phyloP scores from a whole-genome alignment of 192 early-diverging fungal genomes.

The Coemansia sp. region DNA sequence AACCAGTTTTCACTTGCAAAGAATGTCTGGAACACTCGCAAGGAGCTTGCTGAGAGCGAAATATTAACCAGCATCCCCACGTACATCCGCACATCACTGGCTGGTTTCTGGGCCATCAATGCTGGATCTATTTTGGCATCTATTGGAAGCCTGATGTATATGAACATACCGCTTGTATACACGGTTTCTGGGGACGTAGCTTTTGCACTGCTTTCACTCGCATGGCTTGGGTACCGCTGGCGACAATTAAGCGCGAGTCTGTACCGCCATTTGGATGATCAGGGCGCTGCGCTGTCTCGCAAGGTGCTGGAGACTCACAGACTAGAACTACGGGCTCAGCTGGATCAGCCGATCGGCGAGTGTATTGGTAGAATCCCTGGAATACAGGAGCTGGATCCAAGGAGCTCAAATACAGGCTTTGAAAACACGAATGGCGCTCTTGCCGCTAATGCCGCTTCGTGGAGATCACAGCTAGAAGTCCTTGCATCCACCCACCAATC shows the following conservation, averaged over 20 bases:
- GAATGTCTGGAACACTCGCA: constrained; percentile 35
- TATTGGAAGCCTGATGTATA: constrained; percentile 1
- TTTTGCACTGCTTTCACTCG: constrained; percentile 20
- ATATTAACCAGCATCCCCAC: constrained; percentile 23
- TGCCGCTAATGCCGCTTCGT: constrained; percentile 13
- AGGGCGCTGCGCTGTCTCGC: constrained; percentile 8
- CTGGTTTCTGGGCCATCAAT: constrained; percentile 44
- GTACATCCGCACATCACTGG: constrained; percentile 40
- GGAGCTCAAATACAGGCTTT: background rate
- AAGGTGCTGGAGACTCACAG: constrained; percentile 17
- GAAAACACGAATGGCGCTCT: background rate
- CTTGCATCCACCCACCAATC: background rate
- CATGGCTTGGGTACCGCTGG: constrained; percentile 46
- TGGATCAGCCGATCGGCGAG: constrained; percentile 20
- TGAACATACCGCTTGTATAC: constrained; percentile 15
- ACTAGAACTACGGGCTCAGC: constrained; percentile 15
- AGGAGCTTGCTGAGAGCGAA: constrained; percentile 20
- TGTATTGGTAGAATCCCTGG: constrained; percentile 10
- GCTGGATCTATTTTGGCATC: constrained; percentile 19
- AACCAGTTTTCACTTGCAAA: constrained; percentile 30
- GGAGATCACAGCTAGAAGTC: constrained; percentile 28
- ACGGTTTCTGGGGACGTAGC: constrained; percentile 23
- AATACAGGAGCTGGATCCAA: background rate
- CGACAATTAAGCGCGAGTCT: constrained; percentile 18
- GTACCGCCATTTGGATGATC: constrained; percentile 24